Evolutionary conservation across 2,329 filamentous ascomycete species (phyloP), one percentile per base, ranked within the genome.

Genomic region (Elsinoe australis): DNA sequence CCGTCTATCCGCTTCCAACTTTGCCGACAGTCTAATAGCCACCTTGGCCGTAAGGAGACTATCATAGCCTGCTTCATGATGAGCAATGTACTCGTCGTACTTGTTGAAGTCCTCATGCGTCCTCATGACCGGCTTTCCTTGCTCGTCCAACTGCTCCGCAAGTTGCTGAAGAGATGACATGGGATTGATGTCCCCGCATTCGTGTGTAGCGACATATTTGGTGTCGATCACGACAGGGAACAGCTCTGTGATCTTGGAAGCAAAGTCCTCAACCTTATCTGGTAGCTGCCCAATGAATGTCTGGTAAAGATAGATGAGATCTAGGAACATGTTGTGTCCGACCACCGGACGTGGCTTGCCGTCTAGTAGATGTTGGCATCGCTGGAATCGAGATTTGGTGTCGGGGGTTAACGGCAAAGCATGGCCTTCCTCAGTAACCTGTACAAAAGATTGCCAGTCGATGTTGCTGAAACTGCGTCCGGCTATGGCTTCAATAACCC

Each of bases 251-350:
- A 82, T 67, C 2, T 64, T 59, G 4, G 60, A 51, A 31, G 70
- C 65, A 55, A 83, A 85, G 17, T 73, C 72, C 2, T 70, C 65
- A 1, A 81, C 60, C 0, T 66, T 73, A 2, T 67, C 62, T 0
- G 80, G 81, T 1, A 84, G 64, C 1, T 64, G 53, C 1, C 76
- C 77, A 42, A 83, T 67, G 59, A 85, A 85, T 1, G 71, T 73
- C n/a, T 69, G 63, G 59, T 82, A 80, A 28, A 84, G 62, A 56
- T 83, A 83, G 28, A 78, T 71, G 2, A 85, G 66, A 54, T 85
- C 80, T 1, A 74, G 72, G 53, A 84, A 77, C 51, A 79, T 68
- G 55, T 85, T 84, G 63, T 85, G 80, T 0, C 80, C 79, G 2
- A 84, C 70, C 0, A 84, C 56, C 0, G 79, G 66, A 2, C 71